phyloP scores from a whole-genome alignment of 495 filamentous ascomycete species.

The Cryomyces minteri region DNA sequence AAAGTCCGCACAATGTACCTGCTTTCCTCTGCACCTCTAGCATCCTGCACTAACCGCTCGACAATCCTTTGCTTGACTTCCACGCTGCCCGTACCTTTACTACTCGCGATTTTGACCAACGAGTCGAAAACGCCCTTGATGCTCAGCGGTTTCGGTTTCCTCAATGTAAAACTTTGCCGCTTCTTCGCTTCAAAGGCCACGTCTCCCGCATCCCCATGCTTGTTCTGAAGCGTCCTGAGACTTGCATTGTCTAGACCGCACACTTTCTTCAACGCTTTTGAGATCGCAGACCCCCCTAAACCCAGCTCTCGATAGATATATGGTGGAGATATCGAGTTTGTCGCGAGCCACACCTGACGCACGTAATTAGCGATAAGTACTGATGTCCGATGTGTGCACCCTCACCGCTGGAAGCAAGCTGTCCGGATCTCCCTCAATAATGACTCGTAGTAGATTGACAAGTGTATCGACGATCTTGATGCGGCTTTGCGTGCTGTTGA shows the following conservation, averaged over 20 bases:
- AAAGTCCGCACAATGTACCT: slow-evolving; percentile 82
- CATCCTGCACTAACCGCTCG: slow-evolving; percentile 73
- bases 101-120: slow-evolving; percentile 68
- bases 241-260: slow-evolving; percentile 67
- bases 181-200: slow-evolving; percentile 96
- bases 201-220: slow-evolving; percentile 80
- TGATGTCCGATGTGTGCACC: background rate
- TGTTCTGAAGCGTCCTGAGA: slow-evolving; percentile 74
- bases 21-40: slow-evolving; percentile 84
- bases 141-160: slow-evolving; percentile 75
- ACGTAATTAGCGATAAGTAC: background rate
- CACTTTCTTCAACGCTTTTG: slow-evolving; percentile 77
- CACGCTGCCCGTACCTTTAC: slow-evolving; percentile 71
- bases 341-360: slow-evolving; percentile 63
- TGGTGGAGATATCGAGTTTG: slow-evolving; percentile 81
- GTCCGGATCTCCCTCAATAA: slow-evolving; percentile 72
- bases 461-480: slow-evolving; percentile 92
- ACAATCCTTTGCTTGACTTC: slow-evolving; percentile 83
- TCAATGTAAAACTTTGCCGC: slow-evolving; percentile 67
- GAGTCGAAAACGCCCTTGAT: slow-evolving; percentile 78
- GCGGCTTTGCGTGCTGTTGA: slow-evolving; percentile 71
- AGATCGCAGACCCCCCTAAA: slow-evolving; percentile 75
- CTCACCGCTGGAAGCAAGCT: slow-evolving; percentile 68
- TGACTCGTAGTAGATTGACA: slow-evolving; percentile 67
- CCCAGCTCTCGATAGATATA: slow-evolving; percentile 84